Conservation (phyloP, 2,329 filamentous ascomycete species). For the Phialophora macrospora region DNA sequence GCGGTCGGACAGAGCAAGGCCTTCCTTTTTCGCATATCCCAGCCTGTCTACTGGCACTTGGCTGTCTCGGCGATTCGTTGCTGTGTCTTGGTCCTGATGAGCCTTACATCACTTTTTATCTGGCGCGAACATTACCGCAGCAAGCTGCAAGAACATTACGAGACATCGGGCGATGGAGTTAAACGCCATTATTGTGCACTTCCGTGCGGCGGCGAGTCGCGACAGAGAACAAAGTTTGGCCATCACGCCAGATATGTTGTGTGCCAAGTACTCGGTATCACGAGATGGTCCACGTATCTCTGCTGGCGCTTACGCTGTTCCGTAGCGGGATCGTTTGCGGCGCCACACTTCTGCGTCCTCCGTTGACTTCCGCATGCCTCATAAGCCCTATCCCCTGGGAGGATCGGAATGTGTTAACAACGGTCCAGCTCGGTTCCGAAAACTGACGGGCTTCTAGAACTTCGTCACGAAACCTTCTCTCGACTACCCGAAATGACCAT, state of each 20-base stretch:
- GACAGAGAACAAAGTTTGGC: background rate
- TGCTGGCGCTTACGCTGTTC: background rate
- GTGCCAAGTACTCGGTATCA: background rate
- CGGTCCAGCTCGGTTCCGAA: background rate
- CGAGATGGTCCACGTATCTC: background rate
- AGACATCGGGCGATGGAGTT: background rate
- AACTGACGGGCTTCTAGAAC: background rate
- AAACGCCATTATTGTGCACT: background rate
- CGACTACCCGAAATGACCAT: background rate
- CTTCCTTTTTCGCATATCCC: background rate
- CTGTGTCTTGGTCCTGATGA: background rate
- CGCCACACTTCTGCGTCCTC: slow-evolving; percentile 3
- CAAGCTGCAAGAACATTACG: slow-evolving; percentile 4
- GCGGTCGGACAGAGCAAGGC: background rate
- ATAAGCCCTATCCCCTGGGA: background rate
- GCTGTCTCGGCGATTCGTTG: background rate
- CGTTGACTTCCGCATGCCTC: slow-evolving; percentile 12
- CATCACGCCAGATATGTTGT: slow-evolving; percentile 11
- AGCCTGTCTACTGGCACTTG: background rate
- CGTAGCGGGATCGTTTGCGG: background rate
- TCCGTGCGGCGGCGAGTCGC: background rate
- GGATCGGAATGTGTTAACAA: background rate
- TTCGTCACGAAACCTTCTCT: background rate
- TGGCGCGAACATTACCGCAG: background rate
- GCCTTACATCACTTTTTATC: slow-evolving; percentile 5